Base-by-base conservation (phyloP, 2,329 filamentous ascomycete genomes). In the Domatiomyces globalis region DNA sequence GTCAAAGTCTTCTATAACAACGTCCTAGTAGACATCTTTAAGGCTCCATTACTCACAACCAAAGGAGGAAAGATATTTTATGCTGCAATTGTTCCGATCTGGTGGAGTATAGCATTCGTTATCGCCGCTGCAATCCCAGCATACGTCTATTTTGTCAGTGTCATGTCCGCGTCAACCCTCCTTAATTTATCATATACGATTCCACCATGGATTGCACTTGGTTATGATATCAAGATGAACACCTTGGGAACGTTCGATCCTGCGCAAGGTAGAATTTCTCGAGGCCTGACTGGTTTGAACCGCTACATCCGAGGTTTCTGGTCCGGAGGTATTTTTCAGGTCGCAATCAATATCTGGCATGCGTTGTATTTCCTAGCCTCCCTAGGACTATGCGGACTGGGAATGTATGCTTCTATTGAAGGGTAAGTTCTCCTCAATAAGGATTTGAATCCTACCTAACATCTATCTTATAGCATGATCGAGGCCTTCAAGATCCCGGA, bases 1-100 rank as follows among this genome's bases (percentile, higher is more conserved):
- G 65, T 69, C 54, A 70, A 70, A 56, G 66, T 69, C 1, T 53
- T 68, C 29, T 75, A 75, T 62, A 67, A 69, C 54, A 68, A 71
- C 33, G 63, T 75, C 43, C 55, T 72, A 4, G 53, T 58, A 51
- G 71, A 72, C 33, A 56, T 72, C 4, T 66, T 71, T 58, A 62
- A 63, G 2, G 63, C 65, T 8, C 71, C 71, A 5, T 55, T 66
- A 0, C 63, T 74, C 8, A 63, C 63, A 5, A 63, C 62, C 2
- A 64, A 59, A 42, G 59, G 51, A 10, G 71, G 71, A 17, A 73
- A 72, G 51, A 58, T 66, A 19, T 39, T 58, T 19, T 58, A 49
- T 15, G 55, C 45, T 19, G 43, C 46, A 10, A 56, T 57, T 46
- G 56, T 61, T 2, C 63, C 63, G 2, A 44, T 61, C 10, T 64